Evolutionary conservation across 495 filamentous ascomycete genomes (phyloP), one percentile per base, ranked within the genome.

Genomic region (Aeminium ludgeri): DNA sequence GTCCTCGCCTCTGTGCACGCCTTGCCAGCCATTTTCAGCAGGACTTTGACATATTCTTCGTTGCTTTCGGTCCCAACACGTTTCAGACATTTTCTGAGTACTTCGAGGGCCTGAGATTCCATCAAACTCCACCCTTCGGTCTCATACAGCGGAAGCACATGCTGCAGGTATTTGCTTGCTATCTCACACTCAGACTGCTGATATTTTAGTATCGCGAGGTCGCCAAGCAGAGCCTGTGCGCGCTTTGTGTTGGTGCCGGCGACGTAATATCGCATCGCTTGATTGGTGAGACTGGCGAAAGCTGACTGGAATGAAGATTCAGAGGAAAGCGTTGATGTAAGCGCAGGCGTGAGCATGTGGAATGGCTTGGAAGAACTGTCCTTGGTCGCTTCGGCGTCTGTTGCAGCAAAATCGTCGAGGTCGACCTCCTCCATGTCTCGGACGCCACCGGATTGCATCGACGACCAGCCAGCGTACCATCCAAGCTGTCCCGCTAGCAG

Each of bases 21-120:
- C 67, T 86, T 89, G 5, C 75, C 71, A 23, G 96, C 54, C 10
- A 94, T 65, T 48, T 78, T 76, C 11, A 91, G 64, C 25, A 83
- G 63, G 17, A 80, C 72, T 12, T 72, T 73, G 36, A 84, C 72
- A 50, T 86, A 91, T 38, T 95, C 87, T 32, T 87, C 81, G 44
- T 72, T 71, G 13, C 72, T 70, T 31, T 76, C 59, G 15, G 94
- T 68, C 51, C 82, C 66, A 25, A 25, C 23, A 8, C 3, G 23
- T 53, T 83, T 80, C 36, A 96, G 67, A 59, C 84, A 95, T 28
- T 72, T 72, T 2, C 84, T 76, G 55, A 91, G 84, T 68, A 95
- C 77, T 36, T 82, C 70, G 20, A 97, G 65, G 70, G 93, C 81
- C 1, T 73, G 75, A 10, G 80, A 68, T 53, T 94, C 85, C 10